Percentiles rank a stretch among this genome's conserved stretches.
Evolutionary conservation across 164 flowering plant species (phyloP).

Genomic region (Magnolia officinalis): DNA sequence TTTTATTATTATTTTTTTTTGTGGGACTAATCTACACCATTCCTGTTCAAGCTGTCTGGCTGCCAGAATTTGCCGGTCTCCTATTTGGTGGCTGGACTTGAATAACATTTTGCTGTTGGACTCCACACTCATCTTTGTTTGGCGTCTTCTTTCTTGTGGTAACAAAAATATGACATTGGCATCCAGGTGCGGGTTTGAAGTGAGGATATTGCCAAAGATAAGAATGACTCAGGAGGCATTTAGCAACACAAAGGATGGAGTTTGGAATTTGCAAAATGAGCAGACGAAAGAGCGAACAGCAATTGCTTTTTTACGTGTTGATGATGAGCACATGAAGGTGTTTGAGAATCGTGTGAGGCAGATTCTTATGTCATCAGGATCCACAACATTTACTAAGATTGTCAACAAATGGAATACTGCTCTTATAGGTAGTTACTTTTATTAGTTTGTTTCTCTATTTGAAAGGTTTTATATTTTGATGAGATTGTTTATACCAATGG

Average conservation of each 20-base stretch:
- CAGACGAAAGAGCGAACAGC: conserved; percentile 98
- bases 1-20: too few relatives aligned
- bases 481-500: not conserved
- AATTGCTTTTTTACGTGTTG: conserved; percentile 92
- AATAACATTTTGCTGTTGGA: too few relatives aligned
- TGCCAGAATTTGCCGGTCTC: not conserved
- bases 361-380: conserved; percentile 99
- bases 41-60: too few relatives aligned
- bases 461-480: not conserved
- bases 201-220: conserved; percentile 90
- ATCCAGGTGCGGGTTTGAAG: conserved; percentile 96
- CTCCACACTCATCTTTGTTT: not conserved
- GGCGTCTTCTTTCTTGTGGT: not conserved
- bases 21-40: too few relatives aligned
- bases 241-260: conserved; percentile 95
- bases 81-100: not conserved
- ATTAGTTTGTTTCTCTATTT: not conserved
- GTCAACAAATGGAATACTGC: conserved; percentile 99
- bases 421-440: conserved; percentile 57
- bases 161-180: not conserved
- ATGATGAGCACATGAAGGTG: conserved; percentile 98
- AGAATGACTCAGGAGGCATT: conserved; percentile 99
- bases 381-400: conserved; percentile 95
- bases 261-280: conserved; percentile 98
- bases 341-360: conserved; percentile 99